phyloP scores from a whole-genome alignment of 176 grass and related monocot genomes.

The Pontederia crassipes region DNA sequence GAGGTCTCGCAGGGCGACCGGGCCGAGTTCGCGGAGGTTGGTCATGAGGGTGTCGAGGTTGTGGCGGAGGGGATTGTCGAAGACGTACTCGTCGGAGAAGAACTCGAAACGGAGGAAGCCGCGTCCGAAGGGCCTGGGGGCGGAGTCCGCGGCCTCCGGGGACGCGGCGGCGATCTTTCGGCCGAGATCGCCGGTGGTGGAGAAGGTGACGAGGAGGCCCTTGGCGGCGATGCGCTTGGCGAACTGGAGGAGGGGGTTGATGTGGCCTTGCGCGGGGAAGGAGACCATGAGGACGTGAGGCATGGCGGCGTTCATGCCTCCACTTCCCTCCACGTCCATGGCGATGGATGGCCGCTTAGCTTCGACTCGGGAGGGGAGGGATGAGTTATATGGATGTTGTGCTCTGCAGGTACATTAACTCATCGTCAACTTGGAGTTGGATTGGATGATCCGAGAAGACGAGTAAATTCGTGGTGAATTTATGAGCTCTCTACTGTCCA shows the following conservation, averaged over 20 bases:
- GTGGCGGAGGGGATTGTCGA: constrained; percentile 1
- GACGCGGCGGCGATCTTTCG: background rate
- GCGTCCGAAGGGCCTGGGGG: constrained; percentile 25
- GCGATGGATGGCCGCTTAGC: background rate
- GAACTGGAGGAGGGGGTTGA: constrained; percentile 49
- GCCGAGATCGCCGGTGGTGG: constrained; percentile 8
- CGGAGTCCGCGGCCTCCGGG: constrained; percentile 5
- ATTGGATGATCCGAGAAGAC: no score
- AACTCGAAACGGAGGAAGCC: constrained; percentile 79
- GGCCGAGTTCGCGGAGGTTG: constrained; percentile 25
- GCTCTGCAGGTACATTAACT: no score
- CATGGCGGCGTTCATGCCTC: background rate
- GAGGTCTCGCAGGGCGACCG: constrained; percentile 16
- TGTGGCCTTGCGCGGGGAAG: constrained; percentile 41
- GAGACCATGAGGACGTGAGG: constrained; percentile 51
- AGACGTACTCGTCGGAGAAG: constrained; percentile 21
- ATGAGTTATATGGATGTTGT: no score
- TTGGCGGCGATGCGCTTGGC: constrained; percentile 31
- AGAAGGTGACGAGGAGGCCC: constrained; percentile 49
- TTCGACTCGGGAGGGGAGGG: no score
- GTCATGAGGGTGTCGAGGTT: constrained; percentile 27
- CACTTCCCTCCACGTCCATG: background rate
- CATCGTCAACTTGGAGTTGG: no score
- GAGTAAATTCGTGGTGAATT: no score
- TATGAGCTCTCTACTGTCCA: no score